These are phyloP conservation scores for Zygoascus sp. DNA, from an alignment of 1,139 yeast genomes.

Conservation along the genomic window DNA sequence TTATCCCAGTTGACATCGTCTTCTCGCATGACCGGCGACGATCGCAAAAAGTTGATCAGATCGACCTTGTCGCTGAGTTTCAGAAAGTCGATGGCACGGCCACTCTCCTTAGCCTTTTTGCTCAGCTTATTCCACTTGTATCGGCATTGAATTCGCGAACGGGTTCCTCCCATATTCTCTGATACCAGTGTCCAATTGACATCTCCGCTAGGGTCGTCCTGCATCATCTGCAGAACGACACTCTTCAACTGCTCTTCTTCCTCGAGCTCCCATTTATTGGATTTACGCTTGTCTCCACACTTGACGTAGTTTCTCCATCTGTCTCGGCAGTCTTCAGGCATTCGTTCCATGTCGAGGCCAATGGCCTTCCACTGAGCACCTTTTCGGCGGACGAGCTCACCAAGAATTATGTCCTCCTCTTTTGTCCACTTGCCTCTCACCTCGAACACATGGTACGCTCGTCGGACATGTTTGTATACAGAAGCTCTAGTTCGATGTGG, in stretches of 20 bases:
- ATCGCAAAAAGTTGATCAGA: slow-evolving; percentile 2
- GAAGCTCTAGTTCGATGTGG: slow-evolving; percentile 86
- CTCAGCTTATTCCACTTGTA: slow-evolving; percentile 87
- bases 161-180: slow-evolving; percentile 79
- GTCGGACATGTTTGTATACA: slow-evolving; percentile 83
- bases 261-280: slow-evolving; percentile 70
- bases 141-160: slow-evolving; percentile 90
- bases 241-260: slow-evolving; percentile 62
- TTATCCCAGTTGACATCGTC: slow-evolving; percentile 6
- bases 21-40: not conserved
- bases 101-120: slow-evolving; percentile 34
- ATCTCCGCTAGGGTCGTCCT: slow-evolving; percentile 31
- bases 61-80: slow-evolving; percentile 1
- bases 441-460: slow-evolving; percentile 81
- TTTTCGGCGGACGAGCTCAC: slow-evolving; percentile 56
- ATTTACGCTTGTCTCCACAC: slow-evolving; percentile 71
- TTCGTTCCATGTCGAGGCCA: slow-evolving; percentile 73
- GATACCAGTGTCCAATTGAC: slow-evolving; percentile 90
- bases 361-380: slow-evolving; percentile 85
- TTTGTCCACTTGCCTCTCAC: slow-evolving; percentile 86
- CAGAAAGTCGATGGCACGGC: slow-evolving; percentile 4
- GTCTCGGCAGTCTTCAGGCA: slow-evolving; percentile 98
- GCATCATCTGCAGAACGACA: slow-evolving; percentile 46
- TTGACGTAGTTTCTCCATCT: slow-evolving; percentile 93
- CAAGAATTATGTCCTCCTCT: slow-evolving; percentile 68